These are phyloP conservation scores for Phlebiopsis gigantea DNA, from an alignment of 768 basidiomycete genomes.

Conservation along the genomic window DNA sequence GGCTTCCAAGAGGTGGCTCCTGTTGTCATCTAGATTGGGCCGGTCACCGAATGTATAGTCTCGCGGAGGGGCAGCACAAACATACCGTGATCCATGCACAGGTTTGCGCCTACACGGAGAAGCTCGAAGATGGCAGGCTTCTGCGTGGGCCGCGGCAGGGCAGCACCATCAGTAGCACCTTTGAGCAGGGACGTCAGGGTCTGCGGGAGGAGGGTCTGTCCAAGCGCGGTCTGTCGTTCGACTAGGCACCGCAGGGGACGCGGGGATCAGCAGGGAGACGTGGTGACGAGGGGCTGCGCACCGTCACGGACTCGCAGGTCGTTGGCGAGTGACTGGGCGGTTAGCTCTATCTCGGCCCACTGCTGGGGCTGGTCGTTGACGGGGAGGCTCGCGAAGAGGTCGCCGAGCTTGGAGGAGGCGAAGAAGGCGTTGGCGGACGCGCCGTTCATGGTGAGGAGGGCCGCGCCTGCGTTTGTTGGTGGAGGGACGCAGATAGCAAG, in stretches of 20 bases:
- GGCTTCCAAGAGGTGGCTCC: constrained; percentile 63
- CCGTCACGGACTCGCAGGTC: constrained; percentile 50
- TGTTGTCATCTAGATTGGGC: constrained; percentile 59
- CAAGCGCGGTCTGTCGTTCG: constrained; percentile 68
- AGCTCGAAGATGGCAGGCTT: constrained; percentile 58
- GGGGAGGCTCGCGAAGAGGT: constrained; percentile 29
- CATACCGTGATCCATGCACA: constrained; percentile 71
- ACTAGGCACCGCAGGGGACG: constrained; percentile 31
- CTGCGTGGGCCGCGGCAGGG: constrained; percentile 27
- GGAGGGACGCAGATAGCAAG: neutral
- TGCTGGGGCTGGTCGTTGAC: constrained; percentile 23
- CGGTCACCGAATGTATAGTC: neutral
- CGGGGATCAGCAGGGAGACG: too few species aligned
- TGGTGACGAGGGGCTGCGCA: constrained; percentile 13
- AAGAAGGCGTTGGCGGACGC: constrained; percentile 13
- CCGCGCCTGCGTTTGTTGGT: neutral
- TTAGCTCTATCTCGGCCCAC: constrained; percentile 50
- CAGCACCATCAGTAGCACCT: constrained; percentile 28
- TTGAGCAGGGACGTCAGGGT: constrained; percentile 58
- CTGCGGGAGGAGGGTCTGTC: constrained; percentile 58
- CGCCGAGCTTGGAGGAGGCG: constrained; percentile 27
- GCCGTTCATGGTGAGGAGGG: constrained; percentile 15
- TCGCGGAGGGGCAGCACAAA: constrained; percentile 31
- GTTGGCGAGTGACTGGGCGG: constrained; percentile 57
- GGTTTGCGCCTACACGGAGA: constrained; percentile 74